phyloP scores from a whole-genome alignment of 2,329 filamentous ascomycete genomes.

The Chaetothyriales sp. region DNA sequence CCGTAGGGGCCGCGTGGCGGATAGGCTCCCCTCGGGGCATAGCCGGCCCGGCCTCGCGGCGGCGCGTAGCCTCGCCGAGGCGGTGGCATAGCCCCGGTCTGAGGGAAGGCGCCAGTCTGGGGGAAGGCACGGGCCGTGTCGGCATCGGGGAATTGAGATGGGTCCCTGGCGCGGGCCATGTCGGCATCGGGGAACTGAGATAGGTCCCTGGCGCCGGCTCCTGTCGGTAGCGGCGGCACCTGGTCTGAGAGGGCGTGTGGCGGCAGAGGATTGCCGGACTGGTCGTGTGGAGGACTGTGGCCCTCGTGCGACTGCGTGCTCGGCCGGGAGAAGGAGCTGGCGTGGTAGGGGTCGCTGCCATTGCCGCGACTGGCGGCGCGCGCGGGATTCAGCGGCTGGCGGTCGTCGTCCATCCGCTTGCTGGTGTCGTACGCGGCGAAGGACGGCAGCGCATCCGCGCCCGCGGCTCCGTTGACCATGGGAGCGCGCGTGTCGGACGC shows the following conservation, averaged over 20 bases:
- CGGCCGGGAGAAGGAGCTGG: constrained; percentile 13
- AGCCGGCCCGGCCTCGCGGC: constrained; percentile 45
- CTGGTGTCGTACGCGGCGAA: constrained; percentile 31
- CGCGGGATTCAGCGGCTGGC: constrained; percentile 8
- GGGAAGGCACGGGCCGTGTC: background rate
- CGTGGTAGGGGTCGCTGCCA: constrained; percentile 20
- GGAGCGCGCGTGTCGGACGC: constrained; percentile 45
- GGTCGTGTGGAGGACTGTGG: constrained; percentile 21
- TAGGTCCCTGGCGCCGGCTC: constrained; percentile 7
- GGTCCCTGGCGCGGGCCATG: constrained; percentile 5
- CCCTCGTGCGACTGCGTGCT: background rate
- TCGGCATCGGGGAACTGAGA: background rate
- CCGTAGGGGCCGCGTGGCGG: constrained; percentile 24
- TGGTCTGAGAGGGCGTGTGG: constrained; percentile 20
- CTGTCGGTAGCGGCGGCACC: constrained; percentile 9
- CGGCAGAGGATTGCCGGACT: constrained; percentile 28
- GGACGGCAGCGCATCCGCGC: constrained; percentile 35
- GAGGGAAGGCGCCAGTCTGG: constrained; percentile 6
- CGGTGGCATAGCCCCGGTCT: constrained; percentile 13
- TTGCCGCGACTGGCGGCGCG: constrained; percentile 7
- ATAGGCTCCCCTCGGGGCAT: constrained; percentile 24
- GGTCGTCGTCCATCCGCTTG: constrained; percentile 11
- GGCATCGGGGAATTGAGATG: background rate
- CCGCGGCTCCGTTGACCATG: constrained; percentile 43
- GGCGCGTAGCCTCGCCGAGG: constrained; percentile 28